Conservation (phyloP, 257 asterid species). For the Rhazya stricta region DNA sequence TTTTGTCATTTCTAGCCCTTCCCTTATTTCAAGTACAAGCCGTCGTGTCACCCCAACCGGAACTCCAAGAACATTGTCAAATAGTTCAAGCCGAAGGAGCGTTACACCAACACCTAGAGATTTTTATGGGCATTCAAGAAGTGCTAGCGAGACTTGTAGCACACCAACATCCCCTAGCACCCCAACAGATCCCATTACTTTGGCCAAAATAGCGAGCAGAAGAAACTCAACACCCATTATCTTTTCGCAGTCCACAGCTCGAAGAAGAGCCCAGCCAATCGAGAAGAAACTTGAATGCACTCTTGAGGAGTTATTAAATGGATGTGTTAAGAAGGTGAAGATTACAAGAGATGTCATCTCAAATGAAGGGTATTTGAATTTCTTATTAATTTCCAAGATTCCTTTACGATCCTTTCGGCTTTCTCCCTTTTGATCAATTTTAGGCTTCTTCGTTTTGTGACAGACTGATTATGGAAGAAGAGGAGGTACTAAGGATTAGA, state of each 20-base stretch:
- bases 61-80: conserved; percentile 31
- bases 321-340: conserved; percentile 69
- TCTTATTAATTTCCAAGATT: background rate
- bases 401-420: background rate
- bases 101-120: conserved; percentile 26
- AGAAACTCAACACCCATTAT: conserved; percentile 58
- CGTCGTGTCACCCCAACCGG: conserved; percentile 39
- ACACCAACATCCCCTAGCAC: conserved; percentile 46
- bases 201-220: conserved; percentile 42
- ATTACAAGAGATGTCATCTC: conserved; percentile 80
- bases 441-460: background rate
- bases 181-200: conserved; percentile 23
- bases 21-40: conserved; percentile 60
- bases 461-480: conserved; percentile 69
- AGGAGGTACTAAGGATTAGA: conserved; percentile 60
- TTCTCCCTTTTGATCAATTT: background rate
- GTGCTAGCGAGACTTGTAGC: conserved; percentile 31
- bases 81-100: conserved; percentile 29
- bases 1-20: conserved; percentile 57
- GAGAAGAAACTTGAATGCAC: conserved; percentile 77
- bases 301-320: conserved; percentile 76
- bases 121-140: conserved; percentile 23
- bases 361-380: conserved; percentile 51
- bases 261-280: conserved; percentile 58
- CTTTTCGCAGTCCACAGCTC: conserved; percentile 59